phyloP scores from a whole-genome alignment of 192 early-diverging fungal genomes.

The Entomortierella chlamydospora region DNA sequence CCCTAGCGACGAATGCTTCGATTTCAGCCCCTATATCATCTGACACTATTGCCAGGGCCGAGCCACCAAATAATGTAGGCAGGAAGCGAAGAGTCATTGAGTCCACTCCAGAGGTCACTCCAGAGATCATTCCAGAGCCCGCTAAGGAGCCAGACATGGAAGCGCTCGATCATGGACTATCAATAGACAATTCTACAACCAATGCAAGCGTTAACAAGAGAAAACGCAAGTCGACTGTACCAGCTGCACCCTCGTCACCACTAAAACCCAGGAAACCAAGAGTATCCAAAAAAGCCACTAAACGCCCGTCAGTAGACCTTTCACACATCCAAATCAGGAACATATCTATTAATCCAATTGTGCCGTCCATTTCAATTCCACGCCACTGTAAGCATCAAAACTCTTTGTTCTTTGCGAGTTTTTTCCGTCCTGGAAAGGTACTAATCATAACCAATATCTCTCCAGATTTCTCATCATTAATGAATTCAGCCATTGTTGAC shows the following conservation, averaged over 20 bases:
- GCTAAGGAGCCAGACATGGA: neutral
- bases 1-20: neutral
- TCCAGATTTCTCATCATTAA: conserved; percentile 36
- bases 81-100: conserved; percentile 1
- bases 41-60: neutral
- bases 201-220: neutral
- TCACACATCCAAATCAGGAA: conserved; percentile 37
- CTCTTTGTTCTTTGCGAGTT: no score
- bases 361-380: conserved; percentile 11
- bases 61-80: neutral
- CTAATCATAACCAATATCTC: no score
- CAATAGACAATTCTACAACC: neutral
- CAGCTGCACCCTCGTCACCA: neutral
- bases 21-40: neutral
- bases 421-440: no score
- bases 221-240: neutral
- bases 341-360: conserved; percentile 35
- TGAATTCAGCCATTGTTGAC: conserved; percentile 25
- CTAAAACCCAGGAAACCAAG: neutral
- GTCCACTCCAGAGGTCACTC: neutral
- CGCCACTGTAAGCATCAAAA: conserved; percentile 4
- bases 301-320: neutral
- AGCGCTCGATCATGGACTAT: neutral
- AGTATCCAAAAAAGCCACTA: conserved; percentile 1
- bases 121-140: neutral